These are phyloP conservation scores for Ophiocordyceps unilateralis DNA, from an alignment of 2,329 filamentous ascomycete genomes.

Conservation along the genomic window DNA sequence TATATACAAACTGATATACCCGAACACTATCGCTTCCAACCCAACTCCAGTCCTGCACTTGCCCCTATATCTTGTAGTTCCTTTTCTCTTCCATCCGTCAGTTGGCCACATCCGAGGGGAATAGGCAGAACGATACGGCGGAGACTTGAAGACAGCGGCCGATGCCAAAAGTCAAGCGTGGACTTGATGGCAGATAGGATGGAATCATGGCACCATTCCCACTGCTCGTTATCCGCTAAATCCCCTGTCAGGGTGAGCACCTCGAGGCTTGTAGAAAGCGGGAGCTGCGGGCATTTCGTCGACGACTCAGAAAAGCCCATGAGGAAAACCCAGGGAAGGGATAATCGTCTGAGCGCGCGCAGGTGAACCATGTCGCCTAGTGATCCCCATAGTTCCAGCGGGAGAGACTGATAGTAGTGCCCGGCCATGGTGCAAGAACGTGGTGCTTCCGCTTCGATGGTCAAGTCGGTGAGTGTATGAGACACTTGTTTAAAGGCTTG, in stretches of 20 bases:
- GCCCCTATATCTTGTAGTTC: background rate
- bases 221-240: background rate
- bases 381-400: background rate
- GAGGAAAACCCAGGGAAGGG: background rate
- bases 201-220: background rate
- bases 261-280: background rate
- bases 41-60: background rate
- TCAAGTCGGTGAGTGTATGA: background rate
- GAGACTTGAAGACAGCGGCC: background rate
- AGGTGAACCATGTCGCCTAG: background rate
- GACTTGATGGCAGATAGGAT: background rate
- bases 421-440: background rate
- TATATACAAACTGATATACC: no score
- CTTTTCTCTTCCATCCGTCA: background rate
- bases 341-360: background rate
- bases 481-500: background rate
- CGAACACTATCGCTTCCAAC: background rate
- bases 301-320: conserved; percentile 1
- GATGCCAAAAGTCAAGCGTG: background rate
- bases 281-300: background rate
- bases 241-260: background rate
- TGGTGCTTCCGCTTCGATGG: background rate
- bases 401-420: background rate
- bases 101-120: background rate
- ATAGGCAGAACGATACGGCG: background rate